These are phyloP conservation scores for Penicillium manginii DNA, from an alignment of 495 filamentous ascomycete species.

Conservation along the genomic window DNA sequence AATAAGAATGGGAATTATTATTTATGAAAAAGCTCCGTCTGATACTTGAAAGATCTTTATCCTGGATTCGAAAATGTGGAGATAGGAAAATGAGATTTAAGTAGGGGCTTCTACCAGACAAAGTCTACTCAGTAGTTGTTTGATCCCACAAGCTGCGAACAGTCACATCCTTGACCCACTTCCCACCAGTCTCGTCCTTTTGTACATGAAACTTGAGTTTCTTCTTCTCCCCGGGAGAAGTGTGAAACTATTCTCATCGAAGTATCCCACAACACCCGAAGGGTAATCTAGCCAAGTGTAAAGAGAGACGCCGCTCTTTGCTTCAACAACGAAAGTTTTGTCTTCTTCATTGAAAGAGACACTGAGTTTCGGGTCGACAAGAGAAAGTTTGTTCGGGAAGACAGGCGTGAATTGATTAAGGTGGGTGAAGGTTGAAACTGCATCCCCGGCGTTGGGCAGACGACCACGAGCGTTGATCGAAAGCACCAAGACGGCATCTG, in stretches of 20 bases:
- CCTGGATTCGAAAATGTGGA: too few relatives aligned
- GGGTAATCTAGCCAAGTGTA: slow-evolving; percentile 72
- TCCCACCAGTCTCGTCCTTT: slow-evolving; percentile 48
- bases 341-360: slow-evolving; percentile 43
- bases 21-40: too few relatives aligned
- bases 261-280: slow-evolving; percentile 59
- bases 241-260: slow-evolving; percentile 65
- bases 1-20: too few relatives aligned
- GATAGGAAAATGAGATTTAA: too few relatives aligned
- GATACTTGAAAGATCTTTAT: too few relatives aligned
- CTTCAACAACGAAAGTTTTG: slow-evolving; percentile 58
- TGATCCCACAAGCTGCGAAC: slow-evolving; percentile 69
- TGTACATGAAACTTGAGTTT: slow-evolving; percentile 53
- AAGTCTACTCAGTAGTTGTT: slow-evolving; percentile 32
- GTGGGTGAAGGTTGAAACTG: slow-evolving; percentile 54
- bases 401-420: slow-evolving; percentile 59
- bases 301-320: slow-evolving; percentile 59
- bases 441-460: slow-evolving; percentile 53
- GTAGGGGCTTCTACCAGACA: too few relatives aligned
- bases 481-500: slow-evolving; percentile 58
- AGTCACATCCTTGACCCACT: slow-evolving; percentile 59
- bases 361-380: slow-evolving; percentile 59
- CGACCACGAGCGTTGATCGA: slow-evolving; percentile 56
- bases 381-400: slow-evolving; percentile 52
- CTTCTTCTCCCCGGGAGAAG: slow-evolving; percentile 57